Evolutionary conservation across 164 flowering plant species (phyloP).

Genomic region (Dillenia suffruticosa): DNA sequence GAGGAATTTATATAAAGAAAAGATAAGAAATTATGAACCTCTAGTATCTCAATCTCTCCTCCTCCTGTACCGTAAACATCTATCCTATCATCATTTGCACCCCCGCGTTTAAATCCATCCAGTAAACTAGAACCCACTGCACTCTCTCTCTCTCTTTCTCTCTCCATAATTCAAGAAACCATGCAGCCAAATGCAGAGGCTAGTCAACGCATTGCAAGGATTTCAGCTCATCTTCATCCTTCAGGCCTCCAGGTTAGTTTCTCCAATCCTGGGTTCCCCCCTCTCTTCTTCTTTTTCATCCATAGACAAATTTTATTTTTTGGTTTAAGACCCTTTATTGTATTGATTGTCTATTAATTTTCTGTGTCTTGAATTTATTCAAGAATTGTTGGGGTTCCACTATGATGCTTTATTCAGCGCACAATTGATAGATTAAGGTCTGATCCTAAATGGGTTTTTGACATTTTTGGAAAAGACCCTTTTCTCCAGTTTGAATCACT

Average conservation of each 20-base stretch:
- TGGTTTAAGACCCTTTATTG: background rate
- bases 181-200: slow-evolving; percentile 9
- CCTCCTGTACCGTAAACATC: background rate
- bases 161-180: background rate
- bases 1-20: too few species aligned
- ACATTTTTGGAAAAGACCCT: too few species aligned
- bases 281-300: background rate
- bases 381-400: too few species aligned
- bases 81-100: background rate
- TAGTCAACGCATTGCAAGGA: slow-evolving; percentile 34
- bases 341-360: background rate
- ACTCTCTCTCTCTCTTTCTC: background rate
- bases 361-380: too few species aligned
- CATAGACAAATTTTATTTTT: background rate
- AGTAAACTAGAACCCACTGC: background rate
- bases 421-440: too few species aligned
- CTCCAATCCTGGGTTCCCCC: too few species aligned
- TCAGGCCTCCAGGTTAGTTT: slow-evolving; percentile 26
- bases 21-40: too few species aligned
- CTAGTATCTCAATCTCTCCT: background rate
- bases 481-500: too few species aligned
- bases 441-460: too few species aligned
- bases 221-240: slow-evolving; percentile 43
- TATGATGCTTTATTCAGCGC: too few species aligned
- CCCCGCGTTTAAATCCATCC: too few species aligned